phyloP scores from a whole-genome alignment of 306 rosid species.

The Fragaria nilgerrensis region DNA sequence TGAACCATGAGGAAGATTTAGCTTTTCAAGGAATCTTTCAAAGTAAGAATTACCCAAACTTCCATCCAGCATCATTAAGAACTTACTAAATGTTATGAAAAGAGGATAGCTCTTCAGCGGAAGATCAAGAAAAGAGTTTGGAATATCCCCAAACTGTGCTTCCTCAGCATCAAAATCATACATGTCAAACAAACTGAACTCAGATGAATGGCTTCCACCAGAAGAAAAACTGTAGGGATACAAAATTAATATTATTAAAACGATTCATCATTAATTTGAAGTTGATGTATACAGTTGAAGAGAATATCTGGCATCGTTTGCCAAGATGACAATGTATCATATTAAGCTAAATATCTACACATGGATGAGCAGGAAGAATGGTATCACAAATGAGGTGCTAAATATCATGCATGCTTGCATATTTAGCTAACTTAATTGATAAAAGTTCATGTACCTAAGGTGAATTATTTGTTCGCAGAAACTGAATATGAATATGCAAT shows the following conservation, averaged over 20 bases:
- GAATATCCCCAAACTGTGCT: constrained; percentile 40
- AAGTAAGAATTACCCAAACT: constrained; percentile 60
- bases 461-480: too few relatives aligned
- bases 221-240: constrained; percentile 27
- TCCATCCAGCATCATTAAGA: constrained; percentile 72
- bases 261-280: not conserved
- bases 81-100: constrained; percentile 57
- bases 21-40: constrained; percentile 35
- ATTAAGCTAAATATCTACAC: too few relatives aligned
- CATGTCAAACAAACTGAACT: constrained; percentile 12
- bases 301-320: too few relatives aligned
- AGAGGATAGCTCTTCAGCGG: constrained; percentile 51
- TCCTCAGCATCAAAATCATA: constrained; percentile 42
- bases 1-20: constrained; percentile 21
- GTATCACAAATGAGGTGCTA: too few relatives aligned
- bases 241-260: not conserved
- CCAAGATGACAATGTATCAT: too few relatives aligned
- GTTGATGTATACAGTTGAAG: not conserved
- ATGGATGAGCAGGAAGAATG: too few relatives aligned
- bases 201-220: constrained; percentile 23
- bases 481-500: too few relatives aligned
- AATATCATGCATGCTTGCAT: too few relatives aligned
- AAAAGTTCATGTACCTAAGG: too few relatives aligned
- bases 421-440: too few relatives aligned
- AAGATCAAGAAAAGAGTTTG: constrained; percentile 48